phyloP scores from a whole-genome alignment of 2,329 filamentous ascomycete genomes.

The Periconia digitata region DNA sequence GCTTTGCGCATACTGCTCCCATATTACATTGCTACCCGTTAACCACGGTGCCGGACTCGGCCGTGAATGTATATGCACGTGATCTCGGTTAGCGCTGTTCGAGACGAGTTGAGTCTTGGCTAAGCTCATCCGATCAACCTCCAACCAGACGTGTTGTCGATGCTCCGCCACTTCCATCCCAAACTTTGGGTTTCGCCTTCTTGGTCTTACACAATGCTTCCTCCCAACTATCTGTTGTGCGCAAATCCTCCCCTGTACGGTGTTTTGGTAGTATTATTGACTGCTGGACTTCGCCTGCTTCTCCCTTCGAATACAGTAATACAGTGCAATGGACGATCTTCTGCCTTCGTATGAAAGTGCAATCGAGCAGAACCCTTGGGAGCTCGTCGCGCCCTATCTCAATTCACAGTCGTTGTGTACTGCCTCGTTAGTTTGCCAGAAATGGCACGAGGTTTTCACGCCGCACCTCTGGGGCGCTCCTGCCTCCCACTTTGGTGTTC shows the following conservation, averaged over 20 bases:
- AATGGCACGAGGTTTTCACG: slow-evolving; percentile 61
- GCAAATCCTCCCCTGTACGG: neutral
- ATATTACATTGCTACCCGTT: neutral
- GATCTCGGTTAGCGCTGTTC: neutral
- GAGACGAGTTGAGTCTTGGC: no score
- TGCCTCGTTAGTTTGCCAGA: slow-evolving; percentile 56
- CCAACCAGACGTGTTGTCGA: neutral
- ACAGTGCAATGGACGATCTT: slow-evolving; percentile 55
- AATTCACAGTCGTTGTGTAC: slow-evolving; percentile 59
- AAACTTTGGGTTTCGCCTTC: neutral
- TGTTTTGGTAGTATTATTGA: neutral
- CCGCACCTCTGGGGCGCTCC: slow-evolving; percentile 65
- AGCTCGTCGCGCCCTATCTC: slow-evolving; percentile 59
- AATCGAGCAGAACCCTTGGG: slow-evolving; percentile 57
- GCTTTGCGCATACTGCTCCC: no score
- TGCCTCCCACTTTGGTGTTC: slow-evolving; percentile 61
- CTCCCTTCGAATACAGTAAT: neutral
- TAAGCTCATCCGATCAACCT: slow-evolving; percentile 7
- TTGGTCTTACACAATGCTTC: neutral
- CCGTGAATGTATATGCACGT: neutral
- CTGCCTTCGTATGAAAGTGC: slow-evolving; percentile 63
- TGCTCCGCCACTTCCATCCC: neutral
- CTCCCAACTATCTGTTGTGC: neutral
- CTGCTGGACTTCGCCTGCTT: neutral
- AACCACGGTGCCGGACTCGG: neutral